phyloP scores from a whole-genome alignment of 139 green algal species.

The Spirogloea muscicola region DNA sequence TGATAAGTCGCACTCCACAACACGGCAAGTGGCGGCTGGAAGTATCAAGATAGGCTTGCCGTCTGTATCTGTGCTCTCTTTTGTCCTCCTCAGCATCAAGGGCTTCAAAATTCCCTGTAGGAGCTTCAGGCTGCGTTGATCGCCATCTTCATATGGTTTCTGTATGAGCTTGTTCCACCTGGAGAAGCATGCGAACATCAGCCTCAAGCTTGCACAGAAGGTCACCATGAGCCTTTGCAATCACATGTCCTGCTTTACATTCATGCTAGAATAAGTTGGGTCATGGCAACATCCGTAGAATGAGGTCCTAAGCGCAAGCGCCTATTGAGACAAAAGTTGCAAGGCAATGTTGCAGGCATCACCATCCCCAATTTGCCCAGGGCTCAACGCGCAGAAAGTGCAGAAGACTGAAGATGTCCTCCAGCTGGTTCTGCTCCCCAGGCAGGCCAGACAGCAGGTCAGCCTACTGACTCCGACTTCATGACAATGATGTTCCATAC shows the following conservation, averaged over 20 bases:
- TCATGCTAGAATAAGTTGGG: too few relatives aligned
- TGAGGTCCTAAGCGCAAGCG: too few relatives aligned
- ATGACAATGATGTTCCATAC: too few relatives aligned
- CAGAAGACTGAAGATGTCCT: slow-evolving; percentile 88
- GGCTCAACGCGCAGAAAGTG: slow-evolving; percentile 60
- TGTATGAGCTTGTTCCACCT: slow-evolving; percentile 47
- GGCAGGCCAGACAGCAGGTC: too few relatives aligned
- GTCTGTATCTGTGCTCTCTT: slow-evolving; percentile 26
- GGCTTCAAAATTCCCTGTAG: slow-evolving; percentile 43
- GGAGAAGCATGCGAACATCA: too few relatives aligned
- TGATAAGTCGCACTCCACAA: slow-evolving; percentile 30
- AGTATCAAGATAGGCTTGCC: slow-evolving; percentile 41
- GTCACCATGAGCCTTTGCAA: too few relatives aligned
- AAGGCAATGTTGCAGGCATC: too few relatives aligned
- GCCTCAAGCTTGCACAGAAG: too few relatives aligned
- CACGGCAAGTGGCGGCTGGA: slow-evolving; percentile 14
- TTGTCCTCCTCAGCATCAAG: slow-evolving; percentile 45
- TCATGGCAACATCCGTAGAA: too few relatives aligned
- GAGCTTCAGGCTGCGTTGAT: slow-evolving; percentile 36
- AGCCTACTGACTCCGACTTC: too few relatives aligned
- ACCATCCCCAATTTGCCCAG: slow-evolving; percentile 48
- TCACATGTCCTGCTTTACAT: too few relatives aligned
- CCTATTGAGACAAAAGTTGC: too few relatives aligned
- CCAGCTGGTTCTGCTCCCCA: slow-evolving; percentile 69
- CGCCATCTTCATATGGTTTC: slow-evolving; percentile 44